These are phyloP conservation scores for Candida bentonensis DNA, from an alignment of 805 yeast species.

Conservation along the genomic window DNA sequence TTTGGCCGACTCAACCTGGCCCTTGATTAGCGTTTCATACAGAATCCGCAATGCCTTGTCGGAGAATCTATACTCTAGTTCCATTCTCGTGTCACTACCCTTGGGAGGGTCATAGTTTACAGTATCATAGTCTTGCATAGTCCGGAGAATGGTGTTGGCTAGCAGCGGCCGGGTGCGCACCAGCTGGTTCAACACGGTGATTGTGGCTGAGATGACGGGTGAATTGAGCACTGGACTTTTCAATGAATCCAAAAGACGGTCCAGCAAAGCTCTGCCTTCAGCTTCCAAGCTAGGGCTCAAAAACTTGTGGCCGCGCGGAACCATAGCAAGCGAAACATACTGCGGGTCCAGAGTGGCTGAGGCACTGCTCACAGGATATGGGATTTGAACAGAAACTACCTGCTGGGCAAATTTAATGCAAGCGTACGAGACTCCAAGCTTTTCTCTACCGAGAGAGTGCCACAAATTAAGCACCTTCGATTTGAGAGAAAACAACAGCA, in stretches of 20 bases:
- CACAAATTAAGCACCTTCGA: constrained; percentile 45
- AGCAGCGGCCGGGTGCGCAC: constrained; percentile 52
- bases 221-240: constrained; percentile 40
- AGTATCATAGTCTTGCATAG: constrained; percentile 43
- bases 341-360: constrained; percentile 6
- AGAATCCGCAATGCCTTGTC: constrained; percentile 38
- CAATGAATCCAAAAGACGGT: constrained; percentile 43
- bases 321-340: constrained; percentile 36
- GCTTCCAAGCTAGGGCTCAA: constrained; percentile 46
- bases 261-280: constrained; percentile 60
- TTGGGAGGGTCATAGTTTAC: constrained; percentile 8
- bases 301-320: constrained; percentile 49
- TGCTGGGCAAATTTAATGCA: constrained; percentile 59
- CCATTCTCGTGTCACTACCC: constrained; percentile 23
- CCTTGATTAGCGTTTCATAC: constrained; percentile 12
- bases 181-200: constrained; percentile 49
- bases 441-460: constrained; percentile 20
- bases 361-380: constrained; percentile 4
- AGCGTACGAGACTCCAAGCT: constrained; percentile 47
- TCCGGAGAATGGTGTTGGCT: constrained; percentile 38
- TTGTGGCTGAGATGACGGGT: constrained; percentile 49
- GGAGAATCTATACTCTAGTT: constrained; percentile 45
- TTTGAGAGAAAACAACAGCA: too few species aligned
- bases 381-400: constrained; percentile 35
- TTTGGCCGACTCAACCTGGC: constrained; percentile 4